Evolutionary conservation across 352 stramenopile species (phyloP).

Genomic region (Globisporangium nagaii): DNA sequence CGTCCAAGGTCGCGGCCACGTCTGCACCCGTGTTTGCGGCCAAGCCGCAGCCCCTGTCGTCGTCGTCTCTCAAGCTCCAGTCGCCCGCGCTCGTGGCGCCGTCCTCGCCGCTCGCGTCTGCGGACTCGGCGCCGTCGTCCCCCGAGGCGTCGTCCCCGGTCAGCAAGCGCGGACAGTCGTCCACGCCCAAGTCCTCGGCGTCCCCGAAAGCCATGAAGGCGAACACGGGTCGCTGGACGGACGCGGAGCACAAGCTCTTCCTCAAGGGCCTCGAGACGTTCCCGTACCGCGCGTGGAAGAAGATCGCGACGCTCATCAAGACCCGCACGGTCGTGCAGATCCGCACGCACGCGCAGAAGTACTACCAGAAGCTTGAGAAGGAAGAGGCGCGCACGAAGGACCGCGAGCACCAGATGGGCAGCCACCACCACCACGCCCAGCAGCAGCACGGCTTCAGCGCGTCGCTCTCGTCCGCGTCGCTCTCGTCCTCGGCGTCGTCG

Average conservation of each 20-base stretch:
- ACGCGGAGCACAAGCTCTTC: constrained; percentile 87
- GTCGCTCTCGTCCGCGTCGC: neutral
- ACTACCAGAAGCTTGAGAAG: constrained; percentile 89
- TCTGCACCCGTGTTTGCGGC: constrained; percentile 4
- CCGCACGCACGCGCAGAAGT: constrained; percentile 85
- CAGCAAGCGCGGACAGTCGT: constrained; percentile 8
- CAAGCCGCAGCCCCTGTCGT: constrained; percentile 2
- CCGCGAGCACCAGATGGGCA: constrained; percentile 41
- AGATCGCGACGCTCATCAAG: constrained; percentile 93
- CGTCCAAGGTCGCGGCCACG: constrained; percentile 28
- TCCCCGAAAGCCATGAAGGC: constrained; percentile 31
- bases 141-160: constrained; percentile 1
- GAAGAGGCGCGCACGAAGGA: constrained; percentile 75
- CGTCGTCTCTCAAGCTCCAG: constrained; percentile 1
- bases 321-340: constrained; percentile 91
- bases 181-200: constrained; percentile 1
- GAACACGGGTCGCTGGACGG: constrained; percentile 83
- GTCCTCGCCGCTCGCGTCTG: neutral
- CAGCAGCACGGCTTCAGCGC: constrained; percentile 9
- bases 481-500: neutral
- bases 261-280: constrained; percentile 82
- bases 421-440: too few relatives aligned
- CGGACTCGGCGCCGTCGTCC: constrained; percentile 12
- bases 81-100: constrained; percentile 9
- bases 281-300: constrained; percentile 85